These are phyloP conservation scores for Pseudogymnoascus sp. DNA, from an alignment of 2,329 filamentous ascomycete species.

Conservation along the genomic window DNA sequence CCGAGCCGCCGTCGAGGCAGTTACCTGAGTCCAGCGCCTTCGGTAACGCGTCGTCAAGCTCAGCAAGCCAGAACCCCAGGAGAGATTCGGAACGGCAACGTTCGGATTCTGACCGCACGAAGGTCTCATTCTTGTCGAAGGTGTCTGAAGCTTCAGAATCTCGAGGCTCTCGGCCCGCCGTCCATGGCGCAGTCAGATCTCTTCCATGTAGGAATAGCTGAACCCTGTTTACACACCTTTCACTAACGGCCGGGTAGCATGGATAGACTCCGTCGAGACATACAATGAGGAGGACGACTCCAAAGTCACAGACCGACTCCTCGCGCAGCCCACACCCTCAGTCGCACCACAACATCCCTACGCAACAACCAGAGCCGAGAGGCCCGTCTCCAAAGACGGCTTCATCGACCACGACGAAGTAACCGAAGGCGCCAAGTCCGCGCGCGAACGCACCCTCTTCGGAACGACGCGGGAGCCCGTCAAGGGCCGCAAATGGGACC, in stretches of 20 bases:
- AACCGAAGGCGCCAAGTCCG: conserved; percentile 16
- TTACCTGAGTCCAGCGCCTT: neutral
- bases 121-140: neutral
- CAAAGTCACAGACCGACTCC: conserved; percentile 17
- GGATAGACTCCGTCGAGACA: conserved; percentile 27
- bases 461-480: conserved; percentile 25
- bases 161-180: neutral
- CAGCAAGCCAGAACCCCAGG: neutral
- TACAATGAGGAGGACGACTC: conserved; percentile 17
- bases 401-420: conserved; percentile 25
- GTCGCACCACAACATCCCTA: conserved; percentile 25
- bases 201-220: neutral
- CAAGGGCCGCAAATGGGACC: conserved; percentile 29
- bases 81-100: neutral
- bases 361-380: conserved; percentile 13
- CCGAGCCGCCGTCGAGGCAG: neutral
- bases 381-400: conserved; percentile 20
- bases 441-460: conserved; percentile 25
- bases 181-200: neutral
- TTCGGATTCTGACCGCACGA: conserved; percentile 1
- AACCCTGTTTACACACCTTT: neutral
- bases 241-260: conserved; percentile 21
- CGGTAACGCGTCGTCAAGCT: neutral
- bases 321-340: conserved; percentile 20
- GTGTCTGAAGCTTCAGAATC: neutral